Evolutionary conservation across 2,329 filamentous ascomycete species (phyloP), one percentile per base, ranked within the genome.

Genomic region (Penicillium sp.): DNA sequence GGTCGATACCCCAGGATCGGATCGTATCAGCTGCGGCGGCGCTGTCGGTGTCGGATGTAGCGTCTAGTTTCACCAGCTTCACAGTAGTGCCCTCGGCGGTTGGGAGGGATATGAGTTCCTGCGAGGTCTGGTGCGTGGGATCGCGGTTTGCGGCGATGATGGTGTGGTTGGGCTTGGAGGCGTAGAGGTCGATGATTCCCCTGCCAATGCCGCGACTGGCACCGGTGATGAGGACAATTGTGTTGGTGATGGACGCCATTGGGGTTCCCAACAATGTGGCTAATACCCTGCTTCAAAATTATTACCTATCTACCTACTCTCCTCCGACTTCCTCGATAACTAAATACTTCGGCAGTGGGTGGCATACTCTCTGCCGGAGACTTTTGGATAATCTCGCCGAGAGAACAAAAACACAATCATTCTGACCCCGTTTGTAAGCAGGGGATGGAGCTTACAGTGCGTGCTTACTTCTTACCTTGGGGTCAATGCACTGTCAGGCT

Each of bases 61-160:
- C 73, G 50, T 85, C 82, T 62, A 83, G 69, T 62, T 81, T 78
- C 29, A 82, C 70, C 13, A 82, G 58, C 26, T 83, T 71, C 8
- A 86, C 64, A 1, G 56, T 67, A 46, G 74, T 81, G 17, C 67
- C 70, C 1, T 67, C 35, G 21, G 65, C 80, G 5, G 62, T 72
- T 6, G 81, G 75, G 0, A 85, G 70, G 0, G 55, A 31, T 3
- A 41, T 8, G 2, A 66, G 50, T 3, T 38, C 49, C 35, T 46
- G 15, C 8, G 58, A 56, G 5, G 52, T 61, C 8, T 30, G 52
- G 26, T 61, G 52, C 30, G 5, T 45, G 7, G 58, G 58, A 23
- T 61, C 58, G 17, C 58, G 58, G 52, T 35, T 56, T 21, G 58
- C 58, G 1, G 58, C 58, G 15, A 60, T 60, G 29, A 60, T 21